phyloP scores from a whole-genome alignment of 352 stramenopile species.

The Salisapilia sapeloensis region DNA sequence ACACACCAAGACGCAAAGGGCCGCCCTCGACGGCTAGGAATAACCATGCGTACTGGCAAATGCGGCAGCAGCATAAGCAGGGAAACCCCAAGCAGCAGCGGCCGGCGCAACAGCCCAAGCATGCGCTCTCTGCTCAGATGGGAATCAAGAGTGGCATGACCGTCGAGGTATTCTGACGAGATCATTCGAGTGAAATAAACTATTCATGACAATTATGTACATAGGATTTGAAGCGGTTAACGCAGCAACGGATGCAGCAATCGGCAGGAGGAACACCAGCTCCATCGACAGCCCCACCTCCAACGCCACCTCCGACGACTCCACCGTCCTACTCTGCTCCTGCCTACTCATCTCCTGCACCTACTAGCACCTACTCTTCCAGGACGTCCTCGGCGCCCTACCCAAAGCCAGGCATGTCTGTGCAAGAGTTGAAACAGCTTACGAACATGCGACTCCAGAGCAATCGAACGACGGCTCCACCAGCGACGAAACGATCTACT shows the following conservation, averaged over 20 bases:
- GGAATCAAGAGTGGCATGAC: slow-evolving; percentile 83
- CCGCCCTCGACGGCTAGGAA: no score
- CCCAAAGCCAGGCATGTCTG: slow-evolving; percentile 70
- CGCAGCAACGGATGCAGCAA: slow-evolving; percentile 74
- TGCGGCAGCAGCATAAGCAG: no score
- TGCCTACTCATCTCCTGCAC: no score
- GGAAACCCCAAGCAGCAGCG: no score
- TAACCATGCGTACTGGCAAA: no score
- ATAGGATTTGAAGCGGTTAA: slow-evolving; percentile 64
- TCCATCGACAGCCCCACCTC: slow-evolving; percentile 6
- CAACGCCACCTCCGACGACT: slow-evolving; percentile 3
- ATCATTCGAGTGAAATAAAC: neutral
- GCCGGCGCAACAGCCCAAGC: no score
- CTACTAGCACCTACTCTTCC: no score
- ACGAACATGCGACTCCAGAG: slow-evolving; percentile 59
- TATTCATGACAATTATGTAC: neutral
- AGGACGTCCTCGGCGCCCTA: slow-evolving; percentile 11
- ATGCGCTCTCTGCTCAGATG: slow-evolving; percentile 39
- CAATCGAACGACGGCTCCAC: no score
- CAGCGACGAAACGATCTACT: no score
- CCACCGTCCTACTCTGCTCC: slow-evolving; percentile 6
- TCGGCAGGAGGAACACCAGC: slow-evolving; percentile 5
- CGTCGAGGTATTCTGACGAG: slow-evolving; percentile 20
- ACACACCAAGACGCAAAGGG: neutral
- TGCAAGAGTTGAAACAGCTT: slow-evolving; percentile 76